Conservation (phyloP, 176 grass and related monocot species). For the Musa schizocarpa region DNA sequence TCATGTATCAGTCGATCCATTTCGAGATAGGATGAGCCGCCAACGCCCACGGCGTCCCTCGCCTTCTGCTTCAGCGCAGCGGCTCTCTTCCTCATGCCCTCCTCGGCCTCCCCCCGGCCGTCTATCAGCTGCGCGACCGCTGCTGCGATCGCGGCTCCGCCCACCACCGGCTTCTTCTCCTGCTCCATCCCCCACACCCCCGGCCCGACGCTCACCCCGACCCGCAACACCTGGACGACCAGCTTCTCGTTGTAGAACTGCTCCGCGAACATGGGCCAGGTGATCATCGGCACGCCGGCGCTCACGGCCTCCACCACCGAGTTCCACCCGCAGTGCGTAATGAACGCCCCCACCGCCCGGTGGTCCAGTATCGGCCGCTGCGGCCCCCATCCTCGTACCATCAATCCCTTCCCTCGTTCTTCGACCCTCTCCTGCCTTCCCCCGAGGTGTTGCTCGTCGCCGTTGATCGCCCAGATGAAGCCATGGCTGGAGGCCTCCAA, state of each 20-base stretch:
- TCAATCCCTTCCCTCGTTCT: neutral
- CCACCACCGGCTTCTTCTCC: slow-evolving; percentile 27
- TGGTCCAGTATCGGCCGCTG: slow-evolving; percentile 49
- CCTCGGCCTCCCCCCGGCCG: slow-evolving; percentile 12
- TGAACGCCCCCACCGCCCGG: slow-evolving; percentile 33
- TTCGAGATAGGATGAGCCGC: slow-evolving; percentile 30
- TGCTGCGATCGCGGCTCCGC: slow-evolving; percentile 20
- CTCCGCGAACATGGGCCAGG: slow-evolving; percentile 52
- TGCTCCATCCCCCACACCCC: slow-evolving; percentile 12
- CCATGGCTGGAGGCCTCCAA: slow-evolving; percentile 12
- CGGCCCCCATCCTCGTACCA: slow-evolving; percentile 34
- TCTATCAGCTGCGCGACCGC: slow-evolving; percentile 31
- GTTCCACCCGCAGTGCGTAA: slow-evolving; percentile 82
- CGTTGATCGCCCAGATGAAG: slow-evolving; percentile 21
- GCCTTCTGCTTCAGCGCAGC: slow-evolving; percentile 26
- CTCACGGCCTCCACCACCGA: slow-evolving; percentile 15
- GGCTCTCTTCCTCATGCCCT: slow-evolving; percentile 6
- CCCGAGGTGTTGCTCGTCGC: neutral
- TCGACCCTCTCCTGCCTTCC: neutral
- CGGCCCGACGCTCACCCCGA: slow-evolving; percentile 29
- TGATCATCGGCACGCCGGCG: slow-evolving; percentile 34
- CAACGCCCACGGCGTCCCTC: slow-evolving; percentile 23
- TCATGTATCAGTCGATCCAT: slow-evolving; percentile 31
- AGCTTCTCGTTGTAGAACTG: slow-evolving; percentile 79
- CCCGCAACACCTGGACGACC: slow-evolving; percentile 37